Evolutionary conservation across 176 grass and related monocot genomes (phyloP), one percentile per base, ranked within the genome.

Genomic region (Eremochloa ophiuroides): DNA sequence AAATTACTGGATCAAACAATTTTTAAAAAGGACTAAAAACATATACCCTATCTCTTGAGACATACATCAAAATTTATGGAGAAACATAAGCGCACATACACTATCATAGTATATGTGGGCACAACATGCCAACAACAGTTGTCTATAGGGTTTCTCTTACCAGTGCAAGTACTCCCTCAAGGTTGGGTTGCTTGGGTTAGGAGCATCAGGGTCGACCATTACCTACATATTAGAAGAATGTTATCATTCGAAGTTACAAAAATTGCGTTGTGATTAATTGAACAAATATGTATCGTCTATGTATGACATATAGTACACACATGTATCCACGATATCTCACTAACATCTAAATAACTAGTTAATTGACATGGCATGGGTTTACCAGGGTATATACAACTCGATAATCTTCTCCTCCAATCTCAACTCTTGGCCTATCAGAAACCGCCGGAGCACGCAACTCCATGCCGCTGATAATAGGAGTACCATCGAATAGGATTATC

Each of bases 151-250:
- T 60, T 60, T 26, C 18, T 41, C 53, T 92, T 53, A 97, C 94
- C 94, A 97, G 91, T 97, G 95, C 15, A 97, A 60, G 80, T 97
- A 97, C 62, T 97, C 95, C 80, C 85, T 87, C 22, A 94, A 34
- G 4, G 87, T 89, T 40, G 90, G 92, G 39, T 91, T 89, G 85
- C 92, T 97, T 26, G 95, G 95, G 83, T 81, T 97, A 1, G 95
- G 95, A 35, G 95, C 89, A 76, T 97, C 95, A 22, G 95, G 95
- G 79, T 97, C 92, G 66, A 94, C 83, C 95, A 97, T 93, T 48
- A 97, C 56, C 95, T 55, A 55, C 18, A 55, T 97, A 5, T 78
- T 28, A 10, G 6, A 11, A 71, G 1, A 44, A 29, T 71, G 14
- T 5, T 46, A 28, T 35, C 34, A 0, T 29, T 12, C 3, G 8